These are phyloP conservation scores for Syncephalastrum monosporum DNA, from an alignment of 371 early-diverging fungal species.

Conservation along the genomic window DNA sequence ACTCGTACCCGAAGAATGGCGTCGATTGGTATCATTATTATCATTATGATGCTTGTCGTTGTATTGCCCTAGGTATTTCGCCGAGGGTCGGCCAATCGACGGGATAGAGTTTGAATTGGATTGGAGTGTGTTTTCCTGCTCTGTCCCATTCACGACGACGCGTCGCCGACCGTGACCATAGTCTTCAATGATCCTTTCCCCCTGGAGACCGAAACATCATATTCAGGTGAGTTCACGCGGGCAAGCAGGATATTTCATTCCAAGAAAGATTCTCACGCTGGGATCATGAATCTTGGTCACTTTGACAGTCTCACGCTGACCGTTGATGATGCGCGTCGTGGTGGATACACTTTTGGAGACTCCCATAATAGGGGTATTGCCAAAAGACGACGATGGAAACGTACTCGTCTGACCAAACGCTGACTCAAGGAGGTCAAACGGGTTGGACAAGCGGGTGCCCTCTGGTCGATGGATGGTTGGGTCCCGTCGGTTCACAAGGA, in stretches of 20 bases:
- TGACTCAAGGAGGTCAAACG: too few relatives aligned
- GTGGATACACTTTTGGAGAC: slow-evolving; percentile 26
- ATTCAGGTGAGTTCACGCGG: background rate
- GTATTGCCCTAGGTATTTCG: too few relatives aligned
- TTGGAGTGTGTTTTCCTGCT: slow-evolving; percentile 18
- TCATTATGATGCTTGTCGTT: too few relatives aligned
- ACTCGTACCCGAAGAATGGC: too few relatives aligned
- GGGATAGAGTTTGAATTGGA: too few relatives aligned
- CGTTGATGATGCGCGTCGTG: slow-evolving; percentile 34
- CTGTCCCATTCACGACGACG: slow-evolving; percentile 30
- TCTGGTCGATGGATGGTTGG: too few relatives aligned
- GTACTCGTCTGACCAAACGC: too few relatives aligned
- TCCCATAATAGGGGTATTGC: slow-evolving; percentile 5
- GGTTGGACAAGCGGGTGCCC: too few relatives aligned
- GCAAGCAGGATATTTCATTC: too few relatives aligned
- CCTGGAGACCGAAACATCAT: slow-evolving; percentile 16
- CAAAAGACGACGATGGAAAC: slow-evolving; percentile 17
- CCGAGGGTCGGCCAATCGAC: too few relatives aligned
- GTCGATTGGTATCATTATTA: too few relatives aligned
- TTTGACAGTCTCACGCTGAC: slow-evolving; percentile 30
- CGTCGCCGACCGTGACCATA: slow-evolving; percentile 30
- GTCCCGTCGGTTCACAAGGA: too few relatives aligned
- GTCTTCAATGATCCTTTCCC: slow-evolving; percentile 37
- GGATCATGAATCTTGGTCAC: slow-evolving; percentile 34
- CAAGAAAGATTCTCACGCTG: slow-evolving; percentile 19